These are phyloP conservation scores for Xerophyta viscosa DNA, from an alignment of 106 monocot species.

Conservation along the genomic window DNA sequence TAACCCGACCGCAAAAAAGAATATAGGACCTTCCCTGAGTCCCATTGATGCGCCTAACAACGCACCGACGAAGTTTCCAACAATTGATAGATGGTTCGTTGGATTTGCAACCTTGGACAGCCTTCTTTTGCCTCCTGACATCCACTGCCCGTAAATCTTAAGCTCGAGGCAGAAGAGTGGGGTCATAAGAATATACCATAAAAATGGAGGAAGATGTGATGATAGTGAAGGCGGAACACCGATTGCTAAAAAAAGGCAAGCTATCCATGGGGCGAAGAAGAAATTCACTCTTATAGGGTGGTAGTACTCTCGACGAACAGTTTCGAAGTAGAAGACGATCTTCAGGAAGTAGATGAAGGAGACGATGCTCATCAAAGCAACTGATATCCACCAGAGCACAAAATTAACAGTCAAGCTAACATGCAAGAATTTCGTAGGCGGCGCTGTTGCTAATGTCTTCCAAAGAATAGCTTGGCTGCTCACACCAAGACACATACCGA, in stretches of 20 bases:
- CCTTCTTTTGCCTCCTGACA: constrained; percentile 9
- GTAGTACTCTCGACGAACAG: constrained; percentile 14
- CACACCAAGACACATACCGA: constrained; percentile 9
- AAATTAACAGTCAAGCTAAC: constrained; percentile 11
- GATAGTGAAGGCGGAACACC: constrained; percentile 12
- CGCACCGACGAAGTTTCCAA: constrained; percentile 5
- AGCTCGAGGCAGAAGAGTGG: constrained; percentile 18
- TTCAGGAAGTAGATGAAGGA: constrained; percentile 12
- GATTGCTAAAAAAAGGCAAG: constrained; percentile 17
- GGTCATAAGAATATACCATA: constrained; percentile 13
- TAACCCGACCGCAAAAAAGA: constrained; percentile 17
- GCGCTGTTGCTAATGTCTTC: constrained; percentile 6
- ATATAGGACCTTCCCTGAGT: constrained; percentile 5
- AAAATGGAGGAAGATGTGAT: neutral
- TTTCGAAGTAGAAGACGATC: constrained; percentile 21
- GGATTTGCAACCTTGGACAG: constrained; percentile 18
- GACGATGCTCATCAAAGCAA: constrained; percentile 1
- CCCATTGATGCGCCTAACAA: constrained; percentile 10
- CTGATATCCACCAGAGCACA: constrained; percentile 17
- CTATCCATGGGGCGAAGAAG: constrained; percentile 29
- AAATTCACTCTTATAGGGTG: constrained; percentile 21
- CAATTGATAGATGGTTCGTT: constrained; percentile 1
- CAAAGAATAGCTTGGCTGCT: constrained; percentile 13
- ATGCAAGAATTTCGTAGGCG: constrained; percentile 11
- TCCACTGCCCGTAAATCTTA: constrained; percentile 19